Evolutionary conservation across 176 grass and related monocot species (phyloP).

Genomic region (Oryza nivara): DNA sequence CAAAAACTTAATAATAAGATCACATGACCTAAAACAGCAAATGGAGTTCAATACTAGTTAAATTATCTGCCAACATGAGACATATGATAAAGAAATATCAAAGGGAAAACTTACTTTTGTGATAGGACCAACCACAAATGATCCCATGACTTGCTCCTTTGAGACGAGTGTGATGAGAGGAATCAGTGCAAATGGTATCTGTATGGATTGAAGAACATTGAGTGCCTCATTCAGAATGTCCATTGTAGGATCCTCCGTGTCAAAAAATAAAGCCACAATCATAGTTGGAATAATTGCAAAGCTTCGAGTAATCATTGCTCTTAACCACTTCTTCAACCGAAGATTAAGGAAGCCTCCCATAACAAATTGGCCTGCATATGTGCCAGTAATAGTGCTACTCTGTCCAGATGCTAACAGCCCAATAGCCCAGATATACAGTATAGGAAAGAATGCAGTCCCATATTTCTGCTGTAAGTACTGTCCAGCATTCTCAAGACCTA

Average conservation of each 20-base stretch:
- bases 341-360: constrained; percentile 98
- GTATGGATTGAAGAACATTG: constrained; percentile 96
- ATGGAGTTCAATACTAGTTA: not conserved
- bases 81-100: constrained; percentile 19
- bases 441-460: constrained; percentile 68
- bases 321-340: constrained; percentile 91
- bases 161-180: constrained; percentile 92
- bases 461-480: constrained; percentile 93
- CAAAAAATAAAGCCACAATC: constrained; percentile 87
- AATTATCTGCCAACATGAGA: not conserved
- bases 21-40: not conserved
- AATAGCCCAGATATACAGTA: constrained; percentile 94
- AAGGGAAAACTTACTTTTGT: constrained; percentile 71
- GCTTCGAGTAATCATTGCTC: constrained; percentile 83
- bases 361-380: constrained; percentile 90
- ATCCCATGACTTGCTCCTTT: constrained; percentile 90
- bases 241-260: constrained; percentile 91
- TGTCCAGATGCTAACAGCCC: constrained; percentile 91
- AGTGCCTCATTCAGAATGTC: constrained; percentile 88
- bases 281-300: constrained; percentile 93
- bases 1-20: constrained; percentile 1
- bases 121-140: constrained; percentile 72
- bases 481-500: constrained; percentile 94
- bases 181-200: constrained; percentile 97
- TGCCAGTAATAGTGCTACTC: constrained; percentile 92